phyloP scores from a whole-genome alignment of 106 monocot genomes.

The Agapanthus africanus region DNA sequence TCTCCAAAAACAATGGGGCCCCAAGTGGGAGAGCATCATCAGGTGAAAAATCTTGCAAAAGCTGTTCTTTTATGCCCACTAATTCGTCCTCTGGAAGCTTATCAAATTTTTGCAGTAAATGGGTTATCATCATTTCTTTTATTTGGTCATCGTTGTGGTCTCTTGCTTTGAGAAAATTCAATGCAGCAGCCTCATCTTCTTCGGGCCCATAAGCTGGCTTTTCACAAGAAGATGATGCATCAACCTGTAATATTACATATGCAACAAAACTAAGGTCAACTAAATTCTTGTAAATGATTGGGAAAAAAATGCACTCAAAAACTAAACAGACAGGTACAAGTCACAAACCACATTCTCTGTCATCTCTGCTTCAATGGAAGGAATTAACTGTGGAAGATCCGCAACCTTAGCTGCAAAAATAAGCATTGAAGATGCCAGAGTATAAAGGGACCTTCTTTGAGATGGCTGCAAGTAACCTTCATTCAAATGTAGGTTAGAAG shows the following conservation, averaged over 20 bases:
- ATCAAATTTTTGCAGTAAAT: slow-evolving; percentile 48
- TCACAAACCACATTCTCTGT: slow-evolving; percentile 48
- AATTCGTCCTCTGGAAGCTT: slow-evolving; percentile 65
- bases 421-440: slow-evolving; percentile 76
- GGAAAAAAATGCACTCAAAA: background rate
- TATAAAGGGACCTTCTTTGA: slow-evolving; percentile 59
- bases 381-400: slow-evolving; percentile 37
- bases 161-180: slow-evolving; percentile 34
- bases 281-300: background rate
- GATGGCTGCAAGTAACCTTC: slow-evolving; percentile 79
- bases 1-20: slow-evolving; percentile 68
- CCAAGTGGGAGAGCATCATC: slow-evolving; percentile 66
- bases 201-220: slow-evolving; percentile 48
- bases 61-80: slow-evolving; percentile 45
- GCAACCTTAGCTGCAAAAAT: slow-evolving; percentile 56
- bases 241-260: slow-evolving; percentile 37
- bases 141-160: slow-evolving; percentile 41
- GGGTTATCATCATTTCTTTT: slow-evolving; percentile 45
- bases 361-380: slow-evolving; percentile 39
- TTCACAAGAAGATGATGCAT: slow-evolving; percentile 56
- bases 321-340: background rate
- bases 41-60: slow-evolving; percentile 65
- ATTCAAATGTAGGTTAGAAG: slow-evolving; percentile 21
- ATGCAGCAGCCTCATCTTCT: slow-evolving; percentile 57
- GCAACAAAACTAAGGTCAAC: background rate